These are phyloP conservation scores for Emergomyces pasteurianus DNA, from an alignment of 2,329 filamentous ascomycete genomes.

Conservation along the genomic window DNA sequence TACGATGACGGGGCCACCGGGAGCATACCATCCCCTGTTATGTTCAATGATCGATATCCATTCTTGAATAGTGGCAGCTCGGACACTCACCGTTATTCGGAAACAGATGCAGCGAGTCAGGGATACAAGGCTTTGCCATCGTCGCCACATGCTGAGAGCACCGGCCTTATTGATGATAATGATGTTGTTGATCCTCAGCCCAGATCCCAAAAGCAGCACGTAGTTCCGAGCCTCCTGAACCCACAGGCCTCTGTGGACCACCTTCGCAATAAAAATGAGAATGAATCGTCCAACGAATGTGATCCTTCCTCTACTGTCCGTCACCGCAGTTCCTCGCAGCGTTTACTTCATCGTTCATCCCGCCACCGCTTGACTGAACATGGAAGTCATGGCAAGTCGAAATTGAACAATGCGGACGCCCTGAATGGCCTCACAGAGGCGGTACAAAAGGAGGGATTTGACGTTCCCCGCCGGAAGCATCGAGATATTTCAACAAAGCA, in stretches of 20 bases:
- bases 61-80: not conserved
- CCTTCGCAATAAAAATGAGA: not conserved
- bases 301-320: not conserved
- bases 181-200: not conserved
- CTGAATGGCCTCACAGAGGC: not conserved
- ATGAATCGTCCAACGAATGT: not conserved
- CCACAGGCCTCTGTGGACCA: not conserved
- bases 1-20: not conserved
- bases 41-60: constrained; percentile 1
- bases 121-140: not conserved
- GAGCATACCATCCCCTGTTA: not conserved
- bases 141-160: not conserved
- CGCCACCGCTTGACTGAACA: constrained; percentile 2
- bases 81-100: not conserved
- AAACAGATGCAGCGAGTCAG: not conserved
- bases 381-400: constrained; percentile 5
- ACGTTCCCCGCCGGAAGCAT: not conserved
- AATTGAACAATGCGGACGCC: not conserved
- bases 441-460: not conserved
- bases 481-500: not conserved
- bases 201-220: not conserved
- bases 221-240: not conserved
- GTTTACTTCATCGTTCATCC: constrained; percentile 3
- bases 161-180: not conserved
- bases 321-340: constrained; percentile 1